phyloP scores from a whole-genome alignment of 805 yeast species.

The Nakazawaea wickerhamii region DNA sequence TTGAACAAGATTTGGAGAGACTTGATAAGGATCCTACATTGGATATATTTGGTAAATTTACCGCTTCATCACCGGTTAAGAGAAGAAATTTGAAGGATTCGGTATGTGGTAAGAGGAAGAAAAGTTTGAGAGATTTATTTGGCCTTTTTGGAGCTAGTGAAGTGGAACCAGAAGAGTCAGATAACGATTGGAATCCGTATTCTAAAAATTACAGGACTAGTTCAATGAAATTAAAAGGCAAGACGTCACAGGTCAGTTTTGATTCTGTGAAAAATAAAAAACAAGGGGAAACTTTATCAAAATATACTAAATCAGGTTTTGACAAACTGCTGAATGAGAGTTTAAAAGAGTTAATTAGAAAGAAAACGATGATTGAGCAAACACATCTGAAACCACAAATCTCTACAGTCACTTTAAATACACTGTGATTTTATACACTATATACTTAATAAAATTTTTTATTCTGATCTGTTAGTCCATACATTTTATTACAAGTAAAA shows the following conservation, averaged over 20 bases:
- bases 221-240: neutral
- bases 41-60: neutral
- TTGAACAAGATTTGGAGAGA: constrained; percentile 1
- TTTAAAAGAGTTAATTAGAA: neutral
- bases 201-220: neutral
- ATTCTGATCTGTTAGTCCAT: neutral
- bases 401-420: neutral
- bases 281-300: neutral
- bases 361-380: neutral
- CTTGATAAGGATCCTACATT: neutral
- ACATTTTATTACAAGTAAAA: no score
- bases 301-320: neutral
- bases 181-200: constrained; percentile 5
- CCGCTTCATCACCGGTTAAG: neutral
- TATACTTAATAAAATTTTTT: no score
- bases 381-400: no score
- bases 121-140: neutral
- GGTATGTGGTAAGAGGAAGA: neutral
- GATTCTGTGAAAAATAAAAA: neutral
- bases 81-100: neutral
- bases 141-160: neutral
- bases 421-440: neutral
- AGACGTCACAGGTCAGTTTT: neutral
- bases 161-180: neutral
- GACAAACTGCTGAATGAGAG: neutral